These are phyloP conservation scores for Thraustotheca clavata DNA, from an alignment of 352 stramenopile species.

Conservation along the genomic window DNA sequence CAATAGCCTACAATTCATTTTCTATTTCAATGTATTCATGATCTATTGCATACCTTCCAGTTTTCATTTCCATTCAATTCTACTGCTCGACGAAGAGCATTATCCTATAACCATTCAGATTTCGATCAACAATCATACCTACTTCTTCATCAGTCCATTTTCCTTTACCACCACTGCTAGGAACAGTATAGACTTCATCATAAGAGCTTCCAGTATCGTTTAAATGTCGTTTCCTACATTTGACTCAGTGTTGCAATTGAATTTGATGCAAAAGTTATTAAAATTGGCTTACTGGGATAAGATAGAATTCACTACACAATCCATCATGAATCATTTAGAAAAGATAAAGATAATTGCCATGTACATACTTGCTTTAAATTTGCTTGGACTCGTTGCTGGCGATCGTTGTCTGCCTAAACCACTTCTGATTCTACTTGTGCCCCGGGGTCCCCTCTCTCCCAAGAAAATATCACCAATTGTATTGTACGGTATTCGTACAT, in stretches of 20 bases:
- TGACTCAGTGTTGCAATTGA: neutral
- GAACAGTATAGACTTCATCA: neutral
- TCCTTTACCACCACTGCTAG: neutral
- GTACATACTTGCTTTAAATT: no score
- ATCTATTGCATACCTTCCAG: neutral
- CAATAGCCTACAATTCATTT: slow-evolving; percentile 22
- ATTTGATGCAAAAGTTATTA: neutral
- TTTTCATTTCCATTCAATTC: neutral
- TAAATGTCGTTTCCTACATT: neutral
- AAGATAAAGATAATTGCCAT: neutral
- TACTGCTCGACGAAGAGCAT: neutral
- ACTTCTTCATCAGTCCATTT: slow-evolving; percentile 6
- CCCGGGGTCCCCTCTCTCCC: no score
- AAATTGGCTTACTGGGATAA: neutral
- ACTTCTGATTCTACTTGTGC: no score
- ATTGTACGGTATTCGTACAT: no score
- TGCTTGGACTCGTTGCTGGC: no score
- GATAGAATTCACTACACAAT: neutral
- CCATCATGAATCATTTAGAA: no score
- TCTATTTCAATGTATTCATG: neutral
- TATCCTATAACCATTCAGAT: neutral
- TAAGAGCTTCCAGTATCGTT: neutral
- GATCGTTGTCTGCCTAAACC: no score
- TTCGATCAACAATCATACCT: no score
- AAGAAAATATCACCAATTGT: no score